phyloP scores from a whole-genome alignment of 441 rosid genomes.

The Capsella rubella region DNA sequence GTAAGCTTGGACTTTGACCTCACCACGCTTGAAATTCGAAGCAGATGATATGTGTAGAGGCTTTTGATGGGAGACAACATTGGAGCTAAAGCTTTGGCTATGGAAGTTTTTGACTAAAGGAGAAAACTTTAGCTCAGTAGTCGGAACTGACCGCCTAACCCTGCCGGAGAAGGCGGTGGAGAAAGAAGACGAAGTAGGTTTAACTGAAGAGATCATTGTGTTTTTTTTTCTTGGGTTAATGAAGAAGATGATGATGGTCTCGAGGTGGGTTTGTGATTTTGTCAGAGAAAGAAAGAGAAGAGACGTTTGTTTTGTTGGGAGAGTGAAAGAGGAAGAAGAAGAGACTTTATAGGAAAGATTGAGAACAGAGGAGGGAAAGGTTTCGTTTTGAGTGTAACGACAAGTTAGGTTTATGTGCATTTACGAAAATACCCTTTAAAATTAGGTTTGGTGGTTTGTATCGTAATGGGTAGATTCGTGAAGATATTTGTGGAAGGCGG shows the following conservation, averaged over 20 bases:
- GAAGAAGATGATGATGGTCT: not conserved
- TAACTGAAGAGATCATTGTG: slow-evolving; percentile 59
- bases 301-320: slow-evolving; percentile 9
- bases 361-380: slow-evolving; percentile 43
- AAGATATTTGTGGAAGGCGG: not conserved
- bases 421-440: not conserved
- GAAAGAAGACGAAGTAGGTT: slow-evolving; percentile 47
- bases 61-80: slow-evolving; percentile 40
- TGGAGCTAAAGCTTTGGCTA: slow-evolving; percentile 33
- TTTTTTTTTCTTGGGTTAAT: not conserved
- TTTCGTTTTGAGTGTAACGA: slow-evolving; percentile 20
- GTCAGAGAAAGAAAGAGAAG: slow-evolving; percentile 7
- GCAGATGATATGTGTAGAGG: slow-evolving; percentile 58
- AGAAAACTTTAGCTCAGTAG: slow-evolving; percentile 37
- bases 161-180: slow-evolving; percentile 30
- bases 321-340: slow-evolving; percentile 29
- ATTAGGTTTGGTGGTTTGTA: no score
- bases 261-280: slow-evolving; percentile 10
- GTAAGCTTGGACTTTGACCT: slow-evolving; percentile 58
- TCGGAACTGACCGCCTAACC: slow-evolving; percentile 37
- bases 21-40: slow-evolving; percentile 38
- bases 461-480: slow-evolving; percentile 19
- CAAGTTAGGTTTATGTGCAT: slow-evolving; percentile 15
- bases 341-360: slow-evolving; percentile 36
- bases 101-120: slow-evolving; percentile 47